Percentiles rank a stretch among this genome's conserved stretches.
phyloP scores from a whole-genome alignment of 139 green algal genomes.

The Trebouxia sp. region DNA sequence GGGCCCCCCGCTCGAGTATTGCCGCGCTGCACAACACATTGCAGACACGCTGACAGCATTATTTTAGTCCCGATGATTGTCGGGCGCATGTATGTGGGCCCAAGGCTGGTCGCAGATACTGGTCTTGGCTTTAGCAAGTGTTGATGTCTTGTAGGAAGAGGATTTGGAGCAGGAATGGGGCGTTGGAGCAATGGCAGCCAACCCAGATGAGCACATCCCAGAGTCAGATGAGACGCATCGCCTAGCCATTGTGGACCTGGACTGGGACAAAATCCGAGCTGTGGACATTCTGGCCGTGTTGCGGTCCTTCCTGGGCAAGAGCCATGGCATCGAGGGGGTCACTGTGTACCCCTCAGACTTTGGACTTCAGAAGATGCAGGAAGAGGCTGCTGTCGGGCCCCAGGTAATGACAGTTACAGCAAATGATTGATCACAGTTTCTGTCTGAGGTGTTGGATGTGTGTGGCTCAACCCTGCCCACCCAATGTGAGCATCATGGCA shows the following conservation, averaged over 20 bases:
- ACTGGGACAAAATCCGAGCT: conserved; percentile 85
- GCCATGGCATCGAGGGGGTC: conserved; percentile 59
- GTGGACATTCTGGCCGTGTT: conserved; percentile 84
- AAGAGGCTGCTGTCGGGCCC: conserved; percentile 78
- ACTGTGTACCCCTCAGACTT: conserved; percentile 95
- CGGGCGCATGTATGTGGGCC: no score
- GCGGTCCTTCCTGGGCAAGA: conserved; percentile 73
- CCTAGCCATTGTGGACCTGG: conserved; percentile 84
- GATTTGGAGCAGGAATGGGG: conserved; percentile 63
- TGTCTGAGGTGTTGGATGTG: no score
- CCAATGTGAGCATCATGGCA: no score
- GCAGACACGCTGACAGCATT: no score
- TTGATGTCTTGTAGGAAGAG: neutral
- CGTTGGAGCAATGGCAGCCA: conserved; percentile 70
- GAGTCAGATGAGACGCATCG: conserved; percentile 1
- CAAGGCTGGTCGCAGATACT: no score
- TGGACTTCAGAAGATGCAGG: conserved; percentile 87
- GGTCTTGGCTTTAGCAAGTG: no score
- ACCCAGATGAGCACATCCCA: conserved; percentile 61
- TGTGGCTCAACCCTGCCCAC: no score
- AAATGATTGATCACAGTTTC: no score
- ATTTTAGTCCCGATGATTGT: no score
- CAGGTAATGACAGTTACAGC: conserved; percentile 42
- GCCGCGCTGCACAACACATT: no score
- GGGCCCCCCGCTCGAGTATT: no score